Evolutionary conservation across 2,329 filamentous ascomycete species (phyloP).

Genomic region (Penicillium sp.): DNA sequence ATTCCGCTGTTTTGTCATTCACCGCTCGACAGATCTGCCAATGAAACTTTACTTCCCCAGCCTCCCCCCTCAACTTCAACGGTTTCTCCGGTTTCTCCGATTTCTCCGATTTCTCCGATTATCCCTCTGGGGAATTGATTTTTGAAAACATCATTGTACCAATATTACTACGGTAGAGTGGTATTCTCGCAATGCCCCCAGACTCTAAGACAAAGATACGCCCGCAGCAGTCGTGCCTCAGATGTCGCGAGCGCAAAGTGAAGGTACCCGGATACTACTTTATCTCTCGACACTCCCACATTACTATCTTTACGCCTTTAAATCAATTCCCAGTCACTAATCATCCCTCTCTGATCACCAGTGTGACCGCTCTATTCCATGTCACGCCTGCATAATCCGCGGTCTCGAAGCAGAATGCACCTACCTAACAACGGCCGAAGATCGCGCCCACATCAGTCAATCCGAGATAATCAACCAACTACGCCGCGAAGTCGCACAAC

Average conservation of each 20-base stretch:
- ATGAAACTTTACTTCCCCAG: too few relatives aligned
- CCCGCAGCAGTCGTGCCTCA: constrained; percentile 31
- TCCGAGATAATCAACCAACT: constrained; percentile 39
- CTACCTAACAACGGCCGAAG: constrained; percentile 45
- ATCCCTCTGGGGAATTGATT: not conserved
- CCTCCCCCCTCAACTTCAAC: not conserved
- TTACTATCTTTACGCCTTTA: not conserved
- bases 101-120: too few relatives aligned
- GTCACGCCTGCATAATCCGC: constrained; percentile 28
- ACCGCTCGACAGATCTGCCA: too few relatives aligned
- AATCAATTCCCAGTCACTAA: not conserved
- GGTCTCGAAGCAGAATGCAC: constrained; percentile 31
- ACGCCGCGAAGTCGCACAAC: constrained; percentile 27
- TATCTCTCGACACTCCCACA: not conserved
- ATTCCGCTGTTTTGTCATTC: too few relatives aligned
- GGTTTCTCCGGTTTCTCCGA: not conserved
- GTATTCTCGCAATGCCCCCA: not conserved
- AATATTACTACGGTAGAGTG: not conserved
- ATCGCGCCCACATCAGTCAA: constrained; percentile 65
- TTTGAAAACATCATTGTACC: not conserved
- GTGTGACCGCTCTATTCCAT: constrained; percentile 33
- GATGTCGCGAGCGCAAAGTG: constrained; percentile 33
- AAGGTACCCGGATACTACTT: constrained; percentile 18
- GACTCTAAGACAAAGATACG: constrained; percentile 25
- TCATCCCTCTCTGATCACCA: not conserved